These are phyloP conservation scores for Xylaria telfairii DNA, from an alignment of 495 filamentous ascomycete genomes.

Conservation along the genomic window DNA sequence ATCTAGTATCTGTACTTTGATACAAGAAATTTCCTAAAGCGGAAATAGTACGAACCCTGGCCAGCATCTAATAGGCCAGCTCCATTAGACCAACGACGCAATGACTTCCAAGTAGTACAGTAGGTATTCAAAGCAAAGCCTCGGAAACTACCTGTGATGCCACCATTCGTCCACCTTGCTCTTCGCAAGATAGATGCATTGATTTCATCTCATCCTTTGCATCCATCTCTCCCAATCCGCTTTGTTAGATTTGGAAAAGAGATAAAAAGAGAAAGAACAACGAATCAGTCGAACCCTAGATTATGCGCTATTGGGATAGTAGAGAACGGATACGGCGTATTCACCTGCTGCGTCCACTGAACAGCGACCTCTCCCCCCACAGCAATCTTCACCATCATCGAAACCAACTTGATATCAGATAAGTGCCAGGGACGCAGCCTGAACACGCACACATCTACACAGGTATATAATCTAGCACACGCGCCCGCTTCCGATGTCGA, in stretches of 20 bases:
- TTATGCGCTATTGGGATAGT: too few relatives aligned
- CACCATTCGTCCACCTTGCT: not conserved
- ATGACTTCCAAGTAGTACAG: too few relatives aligned
- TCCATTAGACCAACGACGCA: too few relatives aligned
- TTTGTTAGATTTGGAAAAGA: not conserved
- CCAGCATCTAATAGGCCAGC: not conserved
- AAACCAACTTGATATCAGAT: not conserved
- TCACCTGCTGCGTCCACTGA: conserved; percentile 2
- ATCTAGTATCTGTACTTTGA: not conserved
- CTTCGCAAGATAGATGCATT: not conserved
- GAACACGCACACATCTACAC: not conserved
- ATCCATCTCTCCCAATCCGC: not conserved
- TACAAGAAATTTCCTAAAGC: not conserved
- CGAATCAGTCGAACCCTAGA: not conserved
- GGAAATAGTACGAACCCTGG: not conserved
- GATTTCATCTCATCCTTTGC: not conserved
- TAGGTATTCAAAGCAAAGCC: too few relatives aligned
- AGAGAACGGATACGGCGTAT: conserved; percentile 12
- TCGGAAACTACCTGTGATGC: not conserved
- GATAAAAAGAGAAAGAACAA: not conserved
- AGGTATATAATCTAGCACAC: not conserved
- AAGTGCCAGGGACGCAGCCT: not conserved
- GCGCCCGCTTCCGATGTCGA: not conserved
- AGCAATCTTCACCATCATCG: not conserved
- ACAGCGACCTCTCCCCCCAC: not conserved